Evolutionary conservation across 1,284 basidiomycete species (phyloP).

Genomic region (Apiotrichum sp.): DNA sequence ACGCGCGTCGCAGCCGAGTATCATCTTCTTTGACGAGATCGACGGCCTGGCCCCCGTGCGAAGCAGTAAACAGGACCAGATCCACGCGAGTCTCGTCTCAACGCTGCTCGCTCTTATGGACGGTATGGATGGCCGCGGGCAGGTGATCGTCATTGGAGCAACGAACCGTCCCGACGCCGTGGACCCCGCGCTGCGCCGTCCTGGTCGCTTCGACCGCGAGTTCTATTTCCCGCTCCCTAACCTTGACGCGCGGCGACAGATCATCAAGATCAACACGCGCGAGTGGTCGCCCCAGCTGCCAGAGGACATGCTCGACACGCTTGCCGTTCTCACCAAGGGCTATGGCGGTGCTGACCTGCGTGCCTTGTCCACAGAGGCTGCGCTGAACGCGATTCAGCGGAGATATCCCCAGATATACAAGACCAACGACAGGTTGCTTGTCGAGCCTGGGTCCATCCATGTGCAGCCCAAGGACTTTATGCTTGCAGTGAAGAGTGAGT

Average conservation of each 20-base stretch:
- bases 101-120: slow-evolving; percentile 97
- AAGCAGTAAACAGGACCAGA: slow-evolving; percentile 97
- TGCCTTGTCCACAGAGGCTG: slow-evolving; percentile 94
- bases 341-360: slow-evolving; percentile 96
- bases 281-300: slow-evolving; percentile 82
- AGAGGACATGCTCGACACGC: slow-evolving; percentile 57
- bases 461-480: slow-evolving; percentile 92
- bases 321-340: slow-evolving; percentile 90
- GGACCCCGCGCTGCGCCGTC: slow-evolving; percentile 88
- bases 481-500: slow-evolving; percentile 90
- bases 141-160: slow-evolving; percentile 97
- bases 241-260: slow-evolving; percentile 76
- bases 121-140: slow-evolving; percentile 95
- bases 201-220: slow-evolving; percentile 94
- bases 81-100: slow-evolving; percentile 95
- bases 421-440: slow-evolving; percentile 73
- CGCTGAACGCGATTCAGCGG: slow-evolving; percentile 91
- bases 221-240: slow-evolving; percentile 96
- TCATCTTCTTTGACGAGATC: slow-evolving; percentile 99
- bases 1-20: slow-evolving; percentile 82
- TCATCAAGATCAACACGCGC: slow-evolving; percentile 84
- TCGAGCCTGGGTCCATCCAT: slow-evolving; percentile 79
- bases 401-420: slow-evolving; percentile 97
- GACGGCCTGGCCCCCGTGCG: slow-evolving; percentile 95
- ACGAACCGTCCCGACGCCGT: slow-evolving; percentile 97